These are phyloP conservation scores for Picochlorum sp. DNA, from an alignment of 139 green algal species.

Conservation along the genomic window DNA sequence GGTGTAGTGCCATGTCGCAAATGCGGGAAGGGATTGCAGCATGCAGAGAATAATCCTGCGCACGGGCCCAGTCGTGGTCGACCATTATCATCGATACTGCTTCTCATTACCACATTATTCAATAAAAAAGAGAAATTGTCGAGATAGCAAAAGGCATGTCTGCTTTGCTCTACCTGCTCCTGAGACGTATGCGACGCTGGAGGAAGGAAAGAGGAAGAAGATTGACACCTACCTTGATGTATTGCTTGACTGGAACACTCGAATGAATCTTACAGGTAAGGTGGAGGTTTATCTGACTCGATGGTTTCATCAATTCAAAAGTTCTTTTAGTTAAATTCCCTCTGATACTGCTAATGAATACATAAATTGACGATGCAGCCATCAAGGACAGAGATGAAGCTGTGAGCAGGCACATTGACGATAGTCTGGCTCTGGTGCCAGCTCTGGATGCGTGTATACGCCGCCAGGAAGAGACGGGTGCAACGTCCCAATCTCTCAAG, in stretches of 20 bases:
- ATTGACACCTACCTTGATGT: constrained; percentile 46
- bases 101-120: too few species aligned
- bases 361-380: constrained; percentile 24
- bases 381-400: constrained; percentile 42
- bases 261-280: constrained; percentile 71
- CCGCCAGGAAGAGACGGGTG: neutral
- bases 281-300: too few species aligned
- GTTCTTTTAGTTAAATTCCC: neutral
- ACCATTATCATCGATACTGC: too few species aligned
- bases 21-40: too few species aligned
- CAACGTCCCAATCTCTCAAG: too few species aligned
- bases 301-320: too few species aligned
- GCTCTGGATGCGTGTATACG: constrained; percentile 31
- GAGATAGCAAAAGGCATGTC: too few species aligned
- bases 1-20: too few species aligned
- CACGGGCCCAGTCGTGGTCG: too few species aligned
- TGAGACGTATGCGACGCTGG: neutral
- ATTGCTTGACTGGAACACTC: constrained; percentile 54
- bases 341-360: neutral
- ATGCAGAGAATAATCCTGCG: too few species aligned
- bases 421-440: constrained; percentile 70
- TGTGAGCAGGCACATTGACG: constrained; percentile 51
- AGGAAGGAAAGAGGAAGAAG: constrained; percentile 20
- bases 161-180: too few species aligned
- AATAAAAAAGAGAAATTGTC: too few species aligned